Evolutionary conservation across 495 filamentous ascomycete species (phyloP).

Genomic region (Daldinia grandis): DNA sequence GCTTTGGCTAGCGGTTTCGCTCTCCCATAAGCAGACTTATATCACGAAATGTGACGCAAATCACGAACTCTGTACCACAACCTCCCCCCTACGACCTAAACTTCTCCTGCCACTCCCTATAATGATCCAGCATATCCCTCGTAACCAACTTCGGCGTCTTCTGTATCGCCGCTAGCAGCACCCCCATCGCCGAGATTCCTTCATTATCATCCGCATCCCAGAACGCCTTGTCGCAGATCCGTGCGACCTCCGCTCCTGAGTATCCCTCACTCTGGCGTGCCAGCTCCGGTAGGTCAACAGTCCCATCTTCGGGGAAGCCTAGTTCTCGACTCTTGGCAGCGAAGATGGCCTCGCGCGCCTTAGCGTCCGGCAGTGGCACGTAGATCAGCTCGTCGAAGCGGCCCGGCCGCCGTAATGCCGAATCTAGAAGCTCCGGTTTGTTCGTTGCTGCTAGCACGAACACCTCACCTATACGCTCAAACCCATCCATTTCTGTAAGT

Average conservation of each 20-base stretch:
- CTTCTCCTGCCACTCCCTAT: slow-evolving; percentile 68
- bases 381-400: slow-evolving; percentile 91
- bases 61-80: too few relatives aligned
- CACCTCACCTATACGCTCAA: slow-evolving; percentile 83
- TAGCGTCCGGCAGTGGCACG: slow-evolving; percentile 81
- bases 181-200: slow-evolving; percentile 59
- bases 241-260: slow-evolving; percentile 88
- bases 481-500: slow-evolving; percentile 96
- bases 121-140: slow-evolving; percentile 67
- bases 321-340: slow-evolving; percentile 54
- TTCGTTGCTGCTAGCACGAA: slow-evolving; percentile 96
- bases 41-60: too few relatives aligned
- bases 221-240: slow-evolving; percentile 70
- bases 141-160: slow-evolving; percentile 75
- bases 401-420: slow-evolving; percentile 86
- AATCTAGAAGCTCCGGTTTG: slow-evolving; percentile 85
- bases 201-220: slow-evolving; percentile 46
- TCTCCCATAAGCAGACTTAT: too few relatives aligned
- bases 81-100: slow-evolving; percentile 39
- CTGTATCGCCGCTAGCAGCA: slow-evolving; percentile 70
- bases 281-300: slow-evolving; percentile 71
- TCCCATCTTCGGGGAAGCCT: slow-evolving; percentile 49
- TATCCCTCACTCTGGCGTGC: slow-evolving; percentile 80
- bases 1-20: too few relatives aligned
- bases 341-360: slow-evolving; percentile 80